phyloP scores from a whole-genome alignment of 176 grass and related monocot species.

The Carex scoparia region DNA sequence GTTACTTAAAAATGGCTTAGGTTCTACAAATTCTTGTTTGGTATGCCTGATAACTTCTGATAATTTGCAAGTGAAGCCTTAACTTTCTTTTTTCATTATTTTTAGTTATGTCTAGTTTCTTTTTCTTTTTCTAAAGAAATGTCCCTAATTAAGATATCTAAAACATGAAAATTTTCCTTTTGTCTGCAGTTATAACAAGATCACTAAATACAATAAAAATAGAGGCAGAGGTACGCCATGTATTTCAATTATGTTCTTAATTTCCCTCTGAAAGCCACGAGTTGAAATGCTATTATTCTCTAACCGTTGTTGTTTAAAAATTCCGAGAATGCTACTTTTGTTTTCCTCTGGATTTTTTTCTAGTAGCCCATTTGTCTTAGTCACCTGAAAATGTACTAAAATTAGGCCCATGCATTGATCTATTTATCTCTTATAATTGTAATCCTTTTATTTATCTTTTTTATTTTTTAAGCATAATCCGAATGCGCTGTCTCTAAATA shows the following conservation, averaged over 20 bases:
- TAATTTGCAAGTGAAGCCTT: neutral
- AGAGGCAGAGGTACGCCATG: constrained; percentile 58
- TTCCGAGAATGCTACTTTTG: neutral
- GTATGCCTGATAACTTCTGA: neutral
- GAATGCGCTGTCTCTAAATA: constrained; percentile 55
- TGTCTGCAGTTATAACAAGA: constrained; percentile 70
- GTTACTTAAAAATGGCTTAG: neutral
- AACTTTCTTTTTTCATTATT: neutral
- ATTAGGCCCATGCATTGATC: neutral
- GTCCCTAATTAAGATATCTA: neutral
- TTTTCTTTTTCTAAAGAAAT: neutral
- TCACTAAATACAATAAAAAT: constrained; percentile 57
- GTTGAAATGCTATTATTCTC: neutral
- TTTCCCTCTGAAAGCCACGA: neutral
- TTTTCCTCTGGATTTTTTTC: neutral
- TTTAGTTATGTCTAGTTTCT: neutral
- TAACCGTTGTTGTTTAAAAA: neutral
- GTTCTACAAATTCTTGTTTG: neutral
- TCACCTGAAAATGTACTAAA: neutral
- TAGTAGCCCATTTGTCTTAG: neutral
- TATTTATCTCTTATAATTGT: constrained; percentile 9
- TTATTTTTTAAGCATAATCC: constrained; percentile 16
- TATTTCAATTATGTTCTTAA: constrained; percentile 4
- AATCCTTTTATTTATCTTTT: constrained; percentile 25
- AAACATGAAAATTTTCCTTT: constrained; percentile 8